Base-by-base conservation (phyloP, 495 filamentous ascomycete genomes). In the Lophium mytilinum region DNA sequence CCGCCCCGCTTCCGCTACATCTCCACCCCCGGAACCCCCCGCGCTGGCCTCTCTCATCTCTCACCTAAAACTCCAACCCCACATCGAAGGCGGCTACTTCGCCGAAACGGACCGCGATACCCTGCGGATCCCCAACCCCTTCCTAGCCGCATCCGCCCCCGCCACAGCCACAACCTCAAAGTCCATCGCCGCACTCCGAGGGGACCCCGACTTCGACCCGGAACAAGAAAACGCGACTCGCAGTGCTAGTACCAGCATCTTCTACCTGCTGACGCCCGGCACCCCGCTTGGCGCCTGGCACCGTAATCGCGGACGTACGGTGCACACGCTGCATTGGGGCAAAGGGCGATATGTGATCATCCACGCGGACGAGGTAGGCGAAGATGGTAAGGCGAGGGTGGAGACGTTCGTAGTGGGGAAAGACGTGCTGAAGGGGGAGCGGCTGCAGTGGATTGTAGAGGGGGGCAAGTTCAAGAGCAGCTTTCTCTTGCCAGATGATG, bases 11-110 rank as follows among this genome's bases (percentile, higher is more conserved):
- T 30, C 24, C 24, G 24, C 24, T 30, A 40, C 63, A 21, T 11
- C 48, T 37, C 17, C 56, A 61, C 17, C 55, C n/a, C 51, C 66
- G 36, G 75, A 81, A 57, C 45, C 73, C 9, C 61, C 71, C 9
- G 8, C 51, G 9, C 66, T 75, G 37, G 56, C 71, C 50, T 45
- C 66, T 39, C 60, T 79, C 11, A 78, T 85, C 66, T 35, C 53
- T 12, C 59, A 64, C 21, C 72, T 85, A 19, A 15, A 66, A 21
- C 69, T 83, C 5, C 58, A 66, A 30, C 69, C 73, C 10, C 83
- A 87, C 67, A 70, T 79, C 53, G 82, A 84, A 72, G 83, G 83
- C 34, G 85, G 83, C 43, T 88, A 80, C 69, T 87, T 80, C 64
- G 67, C 63, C 48, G 81, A 84, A 66, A 86, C 80, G 6, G 80